A percentile compares a stretch with the other conserved stretches of the same genome.
Conservation (phyloP, 441 rosid species). For the Adansonia rubrostipa region DNA sequence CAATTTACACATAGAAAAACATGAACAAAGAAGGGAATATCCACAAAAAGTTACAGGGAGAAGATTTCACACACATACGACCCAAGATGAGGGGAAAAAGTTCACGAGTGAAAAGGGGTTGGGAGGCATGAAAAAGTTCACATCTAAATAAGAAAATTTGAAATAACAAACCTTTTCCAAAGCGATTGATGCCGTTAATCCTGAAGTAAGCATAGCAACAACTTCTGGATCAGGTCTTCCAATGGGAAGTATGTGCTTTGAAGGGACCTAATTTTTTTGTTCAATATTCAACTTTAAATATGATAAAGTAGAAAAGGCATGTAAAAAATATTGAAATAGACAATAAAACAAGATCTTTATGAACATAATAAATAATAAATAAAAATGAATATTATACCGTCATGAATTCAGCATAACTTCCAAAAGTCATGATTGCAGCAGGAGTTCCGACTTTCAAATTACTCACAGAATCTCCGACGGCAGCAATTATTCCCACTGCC, state of each 20-base stretch:
- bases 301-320: conserved; percentile 13
- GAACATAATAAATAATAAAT: conserved; percentile 8
- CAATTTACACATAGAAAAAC: neutral
- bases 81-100: neutral
- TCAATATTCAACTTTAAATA: conserved; percentile 15
- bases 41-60: neutral
- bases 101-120: neutral
- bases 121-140: neutral
- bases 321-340: neutral
- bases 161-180: conserved; percentile 77
- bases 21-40: neutral
- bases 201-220: conserved; percentile 98
- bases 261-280: conserved; percentile 57
- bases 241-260: conserved; percentile 83
- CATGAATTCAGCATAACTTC: conserved; percentile 85
- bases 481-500: conserved; percentile 94
- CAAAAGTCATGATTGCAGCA: conserved; percentile 92
- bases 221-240: conserved; percentile 97
- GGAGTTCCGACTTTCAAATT: conserved; percentile 87
- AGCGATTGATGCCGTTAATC: conserved; percentile 94
- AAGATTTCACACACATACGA: neutral
- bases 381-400: conserved; percentile 44
- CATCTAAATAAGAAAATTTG: conserved; percentile 2
- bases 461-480: conserved; percentile 79
- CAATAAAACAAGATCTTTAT: conserved; percentile 23